Evolutionary conservation across 805 yeast genomes (phyloP).

Genomic region (Ogataea zsoltii): DNA sequence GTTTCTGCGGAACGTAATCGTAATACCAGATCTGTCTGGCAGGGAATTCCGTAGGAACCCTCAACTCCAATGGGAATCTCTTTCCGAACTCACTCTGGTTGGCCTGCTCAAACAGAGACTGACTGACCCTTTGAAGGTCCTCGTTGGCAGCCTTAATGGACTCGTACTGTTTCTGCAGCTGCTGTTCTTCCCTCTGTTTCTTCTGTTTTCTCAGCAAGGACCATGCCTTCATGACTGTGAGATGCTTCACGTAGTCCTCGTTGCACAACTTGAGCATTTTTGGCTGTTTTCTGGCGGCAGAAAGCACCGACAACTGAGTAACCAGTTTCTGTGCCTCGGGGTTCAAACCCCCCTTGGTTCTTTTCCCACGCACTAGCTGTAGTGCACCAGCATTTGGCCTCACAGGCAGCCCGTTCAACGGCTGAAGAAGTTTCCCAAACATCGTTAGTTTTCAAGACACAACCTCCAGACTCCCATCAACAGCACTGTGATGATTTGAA

Average conservation of each 20-base stretch:
- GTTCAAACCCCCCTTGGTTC: constrained; percentile 31
- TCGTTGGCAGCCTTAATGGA: constrained; percentile 72
- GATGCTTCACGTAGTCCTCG: constrained; percentile 86
- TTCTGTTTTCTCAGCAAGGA: constrained; percentile 54
- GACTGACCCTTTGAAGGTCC: constrained; percentile 53
- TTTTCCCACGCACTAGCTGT: constrained; percentile 46
- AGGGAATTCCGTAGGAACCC: constrained; percentile 89
- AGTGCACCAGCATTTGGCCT: constrained; percentile 23
- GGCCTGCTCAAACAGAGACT: constrained; percentile 63
- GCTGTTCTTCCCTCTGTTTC: constrained; percentile 42
- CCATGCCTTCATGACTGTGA: constrained; percentile 85
- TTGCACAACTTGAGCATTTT: constrained; percentile 67
- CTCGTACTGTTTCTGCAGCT: constrained; percentile 59
- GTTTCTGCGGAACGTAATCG: constrained; percentile 39
- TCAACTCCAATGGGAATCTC: constrained; percentile 78
- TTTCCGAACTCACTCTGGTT: constrained; percentile 53
- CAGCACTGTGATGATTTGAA: background rate
- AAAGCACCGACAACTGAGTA: constrained; percentile 72
- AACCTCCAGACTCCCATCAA: background rate
- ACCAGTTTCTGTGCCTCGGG: constrained; percentile 34
- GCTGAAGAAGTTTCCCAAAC: constrained; percentile 5
- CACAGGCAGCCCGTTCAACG: constrained; percentile 5
- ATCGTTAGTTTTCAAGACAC: background rate
- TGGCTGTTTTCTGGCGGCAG: constrained; percentile 89
- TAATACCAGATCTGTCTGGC: constrained; percentile 79